These are phyloP conservation scores for Suillus discolor DNA, from an alignment of 768 basidiomycete genomes.

Conservation along the genomic window DNA sequence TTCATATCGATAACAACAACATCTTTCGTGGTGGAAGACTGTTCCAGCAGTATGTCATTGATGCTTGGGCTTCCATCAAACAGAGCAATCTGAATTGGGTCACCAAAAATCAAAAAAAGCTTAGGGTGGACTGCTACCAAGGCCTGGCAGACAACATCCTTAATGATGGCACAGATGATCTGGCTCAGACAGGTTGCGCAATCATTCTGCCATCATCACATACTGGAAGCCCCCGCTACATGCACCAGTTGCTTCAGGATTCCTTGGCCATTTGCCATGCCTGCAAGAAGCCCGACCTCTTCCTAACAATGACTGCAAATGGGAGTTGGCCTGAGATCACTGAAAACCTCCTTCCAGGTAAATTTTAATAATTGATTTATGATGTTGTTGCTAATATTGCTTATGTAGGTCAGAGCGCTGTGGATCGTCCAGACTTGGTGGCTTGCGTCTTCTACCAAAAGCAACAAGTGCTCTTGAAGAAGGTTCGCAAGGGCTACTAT, in stretches of 20 bases:
- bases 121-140: conserved; percentile 37
- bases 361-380: neutral
- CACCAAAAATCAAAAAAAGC: conserved; percentile 33
- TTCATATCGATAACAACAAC: conserved; percentile 17
- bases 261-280: conserved; percentile 45
- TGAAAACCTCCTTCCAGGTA: conserved; percentile 37
- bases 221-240: conserved; percentile 36
- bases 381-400: neutral
- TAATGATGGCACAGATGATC: conserved; percentile 26
- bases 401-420: conserved; percentile 32
- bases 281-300: conserved; percentile 43
- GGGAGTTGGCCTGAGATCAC: conserved; percentile 50
- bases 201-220: conserved; percentile 43
- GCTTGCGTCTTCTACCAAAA: conserved; percentile 48
- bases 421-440: conserved; percentile 51
- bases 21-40: no score
- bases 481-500: conserved; percentile 43
- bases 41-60: no score
- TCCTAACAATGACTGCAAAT: conserved; percentile 57
- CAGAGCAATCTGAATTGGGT: conserved; percentile 24
- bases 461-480: conserved; percentile 35
- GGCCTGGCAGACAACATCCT: conserved; percentile 35
- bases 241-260: conserved; percentile 48
- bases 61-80: no score
- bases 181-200: conserved; percentile 31